Evolutionary conservation across 164 flowering plant genomes (phyloP), one percentile per base, ranked within the genome.

Genomic region (Amborella trichopoda): DNA sequence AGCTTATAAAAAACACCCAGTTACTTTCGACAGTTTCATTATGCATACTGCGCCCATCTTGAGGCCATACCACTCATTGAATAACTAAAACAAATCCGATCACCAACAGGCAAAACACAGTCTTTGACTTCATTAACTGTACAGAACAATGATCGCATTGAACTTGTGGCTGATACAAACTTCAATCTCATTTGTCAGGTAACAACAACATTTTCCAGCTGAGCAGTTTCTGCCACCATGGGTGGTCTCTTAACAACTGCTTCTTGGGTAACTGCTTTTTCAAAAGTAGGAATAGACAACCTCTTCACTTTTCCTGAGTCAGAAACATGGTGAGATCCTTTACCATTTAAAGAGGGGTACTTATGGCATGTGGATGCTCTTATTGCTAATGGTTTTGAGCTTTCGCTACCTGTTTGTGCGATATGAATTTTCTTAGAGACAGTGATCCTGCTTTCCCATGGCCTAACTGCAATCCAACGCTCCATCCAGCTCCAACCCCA

Each of bases 401-500:
- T 43, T 56, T 56, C 64, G 22, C 60, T 71, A 45, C 46, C 68
- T 3, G 52, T 28, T 37, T 44, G 75, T 49, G 26, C 69, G 37
- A 36, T 65, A 16, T 24, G 59, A 8, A 48, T 41, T 59, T 76
- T 83, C 54, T 63, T 71, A 19, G 84, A 78, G 57, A 66, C 71
- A 26, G 46, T 48, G 6, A 78, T 59, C 48, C 93, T 75, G 48
- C 63, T 74, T 61, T 91, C 99, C 96, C 96, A 87, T 23, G 96
- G 99, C 9, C 91, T 76, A 49, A 78, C 96, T 39, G 93, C 85
- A 44, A 91, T 73, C 96, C 95, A 91, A 2, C 93, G 80, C 43
- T 91, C 96, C 68, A 52, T 77, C 99, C 96, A 87, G 65, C 95
- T 88, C 97, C 96, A 91, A 30, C 93, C 93, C 93, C 86, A 77